Evolutionary conservation across 2,329 filamentous ascomycete genomes (phyloP).

Genomic region (Aulographum hederae): DNA sequence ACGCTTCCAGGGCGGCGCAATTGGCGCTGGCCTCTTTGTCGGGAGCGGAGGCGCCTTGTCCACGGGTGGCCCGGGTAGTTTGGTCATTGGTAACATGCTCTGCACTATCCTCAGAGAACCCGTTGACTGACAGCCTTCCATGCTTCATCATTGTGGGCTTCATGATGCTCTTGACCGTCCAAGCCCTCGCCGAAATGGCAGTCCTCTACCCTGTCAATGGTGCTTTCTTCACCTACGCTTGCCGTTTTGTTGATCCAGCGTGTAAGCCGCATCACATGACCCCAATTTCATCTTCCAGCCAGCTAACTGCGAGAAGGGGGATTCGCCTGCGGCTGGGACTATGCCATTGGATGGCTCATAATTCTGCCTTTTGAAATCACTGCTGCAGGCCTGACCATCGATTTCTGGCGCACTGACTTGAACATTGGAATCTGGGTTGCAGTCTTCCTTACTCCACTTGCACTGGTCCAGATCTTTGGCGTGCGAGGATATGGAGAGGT

Average conservation of each 20-base stretch:
- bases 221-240: conserved; percentile 7
- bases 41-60: conserved; percentile 36
- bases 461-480: conserved; percentile 19
- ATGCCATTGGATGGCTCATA: conserved; percentile 5
- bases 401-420: conserved; percentile 17
- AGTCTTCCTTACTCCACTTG: conserved; percentile 18
- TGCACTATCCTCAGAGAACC: too few species aligned
- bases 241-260: conserved; percentile 8
- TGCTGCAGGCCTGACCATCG: conserved; percentile 18
- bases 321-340: conserved; percentile 16
- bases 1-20: too few species aligned
- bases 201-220: conserved; percentile 8
- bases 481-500: conserved; percentile 26
- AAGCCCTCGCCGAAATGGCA: conserved; percentile 7
- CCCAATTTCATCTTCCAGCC: too few species aligned
- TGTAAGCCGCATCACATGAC: background rate
- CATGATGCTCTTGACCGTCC: conserved; percentile 3
- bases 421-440: conserved; percentile 18
- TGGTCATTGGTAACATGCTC: conserved; percentile 2
- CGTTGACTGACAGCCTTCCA: too few species aligned
- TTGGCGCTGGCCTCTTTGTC: conserved; percentile 61
- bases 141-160: conserved; percentile 1
- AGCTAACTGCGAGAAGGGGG: background rate
- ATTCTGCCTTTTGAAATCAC: conserved; percentile 13
- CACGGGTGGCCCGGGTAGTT: conserved; percentile 11